These are phyloP conservation scores for Xenoacremonium recifei DNA, from an alignment of 2,329 filamentous ascomycete genomes.

Conservation along the genomic window DNA sequence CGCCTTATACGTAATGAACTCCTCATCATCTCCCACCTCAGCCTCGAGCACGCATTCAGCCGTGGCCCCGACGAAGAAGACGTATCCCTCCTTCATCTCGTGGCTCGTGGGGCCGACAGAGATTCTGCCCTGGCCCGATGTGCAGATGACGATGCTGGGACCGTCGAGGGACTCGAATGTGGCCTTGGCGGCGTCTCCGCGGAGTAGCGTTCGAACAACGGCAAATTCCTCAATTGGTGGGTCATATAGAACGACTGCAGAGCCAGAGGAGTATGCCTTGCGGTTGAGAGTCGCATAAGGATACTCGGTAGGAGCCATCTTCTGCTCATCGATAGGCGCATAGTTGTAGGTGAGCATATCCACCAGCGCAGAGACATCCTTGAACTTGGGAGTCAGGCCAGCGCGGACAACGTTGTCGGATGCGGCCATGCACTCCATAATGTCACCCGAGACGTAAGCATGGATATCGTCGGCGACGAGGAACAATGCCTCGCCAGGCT, in stretches of 20 bases:
- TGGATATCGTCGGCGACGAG: slow-evolving; percentile 96
- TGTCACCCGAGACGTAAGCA: slow-evolving; percentile 89
- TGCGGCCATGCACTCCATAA: slow-evolving; percentile 98
- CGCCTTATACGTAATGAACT: slow-evolving; percentile 87
- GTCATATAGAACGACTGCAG: slow-evolving; percentile 76
- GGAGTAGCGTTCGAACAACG: slow-evolving; percentile 78
- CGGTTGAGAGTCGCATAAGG: slow-evolving; percentile 81
- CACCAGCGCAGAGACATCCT: slow-evolving; percentile 87
- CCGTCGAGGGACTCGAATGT: slow-evolving; percentile 87
- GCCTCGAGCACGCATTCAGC: slow-evolving; percentile 81
- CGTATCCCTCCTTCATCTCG: slow-evolving; percentile 69
- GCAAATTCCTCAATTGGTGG: slow-evolving; percentile 96
- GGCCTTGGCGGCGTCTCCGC: slow-evolving; percentile 70
- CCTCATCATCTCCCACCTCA: slow-evolving; percentile 56
- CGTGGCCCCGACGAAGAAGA: slow-evolving; percentile 84
- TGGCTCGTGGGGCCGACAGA: slow-evolving; percentile 80
- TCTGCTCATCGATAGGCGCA: slow-evolving; percentile 91
- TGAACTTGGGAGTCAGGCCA: slow-evolving; percentile 97
- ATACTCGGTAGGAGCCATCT: slow-evolving; percentile 84
- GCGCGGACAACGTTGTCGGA: slow-evolving; percentile 99
- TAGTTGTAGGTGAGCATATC: slow-evolving; percentile 94
- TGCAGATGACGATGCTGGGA: slow-evolving; percentile 92
- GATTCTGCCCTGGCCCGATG: slow-evolving; percentile 77
- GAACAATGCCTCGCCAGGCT: slow-evolving; percentile 92
- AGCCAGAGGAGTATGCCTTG: slow-evolving; percentile 75